These are phyloP conservation scores for Entophlyctis helioformis DNA, from an alignment of 192 early-diverging fungal genomes.

Conservation along the genomic window DNA sequence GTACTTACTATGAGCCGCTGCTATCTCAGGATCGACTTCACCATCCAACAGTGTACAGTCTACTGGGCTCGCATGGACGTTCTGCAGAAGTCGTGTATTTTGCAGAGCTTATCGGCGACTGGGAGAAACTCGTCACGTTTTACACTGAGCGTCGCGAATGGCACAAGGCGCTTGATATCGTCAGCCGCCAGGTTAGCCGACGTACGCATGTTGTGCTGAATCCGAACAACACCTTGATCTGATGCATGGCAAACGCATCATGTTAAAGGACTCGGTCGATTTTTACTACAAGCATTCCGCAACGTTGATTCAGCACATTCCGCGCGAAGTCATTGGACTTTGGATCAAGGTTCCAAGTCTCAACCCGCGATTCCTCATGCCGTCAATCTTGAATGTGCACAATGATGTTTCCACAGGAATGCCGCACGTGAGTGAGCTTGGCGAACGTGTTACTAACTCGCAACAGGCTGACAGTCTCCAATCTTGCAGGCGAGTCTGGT, in stretches of 20 bases:
- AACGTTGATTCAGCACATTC: conserved; percentile 70
- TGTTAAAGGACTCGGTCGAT: conserved; percentile 49
- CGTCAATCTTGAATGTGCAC: conserved; percentile 31
- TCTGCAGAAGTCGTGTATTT: conserved; percentile 71
- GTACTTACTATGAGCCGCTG: not conserved
- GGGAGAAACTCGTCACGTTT: conserved; percentile 72
- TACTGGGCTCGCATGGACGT: conserved; percentile 79
- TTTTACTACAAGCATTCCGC: conserved; percentile 84
- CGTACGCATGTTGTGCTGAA: too few species aligned
- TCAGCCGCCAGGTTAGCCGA: conserved; percentile 64
- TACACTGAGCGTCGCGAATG: conserved; percentile 73
- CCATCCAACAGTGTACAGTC: conserved; percentile 55
- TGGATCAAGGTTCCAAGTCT: conserved; percentile 80
- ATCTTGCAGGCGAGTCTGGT: too few species aligned
- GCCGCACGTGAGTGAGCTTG: too few species aligned
- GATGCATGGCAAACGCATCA: not conserved
- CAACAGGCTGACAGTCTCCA: too few species aligned
- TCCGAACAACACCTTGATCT: too few species aligned
- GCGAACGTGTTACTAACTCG: too few species aligned
- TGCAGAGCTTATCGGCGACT: conserved; percentile 73
- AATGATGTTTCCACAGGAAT: conserved; percentile 2
- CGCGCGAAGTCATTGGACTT: conserved; percentile 71
- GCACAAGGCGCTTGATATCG: conserved; percentile 58
- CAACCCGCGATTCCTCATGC: conserved; percentile 74
- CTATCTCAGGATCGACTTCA: conserved; percentile 21